phyloP scores from a whole-genome alignment of 2,329 filamentous ascomycete genomes.

The Trichoderma sp. region DNA sequence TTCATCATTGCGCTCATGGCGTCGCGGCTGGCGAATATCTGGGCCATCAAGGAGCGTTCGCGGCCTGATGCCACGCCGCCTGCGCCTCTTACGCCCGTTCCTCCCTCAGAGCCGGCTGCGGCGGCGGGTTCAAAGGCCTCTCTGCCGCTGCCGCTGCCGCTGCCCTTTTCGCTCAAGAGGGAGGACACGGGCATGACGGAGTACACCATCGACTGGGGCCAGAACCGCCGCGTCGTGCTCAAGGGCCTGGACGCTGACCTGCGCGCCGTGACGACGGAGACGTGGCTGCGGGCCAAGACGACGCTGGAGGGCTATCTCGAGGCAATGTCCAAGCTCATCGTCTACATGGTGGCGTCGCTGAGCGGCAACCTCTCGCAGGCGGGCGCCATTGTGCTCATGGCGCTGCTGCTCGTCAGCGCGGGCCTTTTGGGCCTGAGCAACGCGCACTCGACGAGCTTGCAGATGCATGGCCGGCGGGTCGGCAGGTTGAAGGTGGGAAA shows the following conservation, averaged over 20 bases:
- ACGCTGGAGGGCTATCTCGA: slow-evolving; percentile 53
- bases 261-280: slow-evolving; percentile 58
- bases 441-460: slow-evolving; percentile 47
- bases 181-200: slow-evolving; percentile 38
- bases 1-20: slow-evolving; percentile 52
- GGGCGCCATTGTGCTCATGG: slow-evolving; percentile 54
- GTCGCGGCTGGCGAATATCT: slow-evolving; percentile 58
- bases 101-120: neutral
- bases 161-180: neutral
- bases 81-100: neutral
- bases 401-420: slow-evolving; percentile 54
- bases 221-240: slow-evolving; percentile 54
- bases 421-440: slow-evolving; percentile 58
- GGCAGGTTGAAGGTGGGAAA: slow-evolving; percentile 19
- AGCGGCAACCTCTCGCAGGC: slow-evolving; percentile 57
- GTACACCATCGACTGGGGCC: slow-evolving; percentile 55
- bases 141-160: neutral
- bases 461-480: slow-evolving; percentile 51
- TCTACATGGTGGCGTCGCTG: slow-evolving; percentile 58
- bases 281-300: slow-evolving; percentile 57
- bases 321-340: slow-evolving; percentile 56
- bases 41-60: slow-evolving; percentile 56
- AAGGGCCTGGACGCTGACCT: slow-evolving; percentile 58
- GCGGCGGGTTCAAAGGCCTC: neutral
- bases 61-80: neutral